Evolutionary conservation across 225 moss, liverwort and hornwort species (phyloP).

Genomic region (Bryum argenteum): DNA sequence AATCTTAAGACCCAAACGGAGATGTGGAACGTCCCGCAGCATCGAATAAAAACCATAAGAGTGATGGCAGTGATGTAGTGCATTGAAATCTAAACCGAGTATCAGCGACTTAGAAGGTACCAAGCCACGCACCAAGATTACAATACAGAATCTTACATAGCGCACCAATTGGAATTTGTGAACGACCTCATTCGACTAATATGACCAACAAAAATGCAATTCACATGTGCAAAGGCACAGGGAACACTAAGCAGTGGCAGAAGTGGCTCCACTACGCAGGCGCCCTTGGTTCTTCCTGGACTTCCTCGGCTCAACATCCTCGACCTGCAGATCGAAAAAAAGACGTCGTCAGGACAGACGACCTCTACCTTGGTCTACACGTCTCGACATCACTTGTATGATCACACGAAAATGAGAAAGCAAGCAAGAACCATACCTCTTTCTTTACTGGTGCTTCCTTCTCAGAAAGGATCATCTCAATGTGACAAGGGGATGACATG

Average conservation of each 20-base stretch:
- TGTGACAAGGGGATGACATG: constrained; percentile 45
- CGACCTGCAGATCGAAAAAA: constrained; percentile 27
- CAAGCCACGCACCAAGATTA: background rate
- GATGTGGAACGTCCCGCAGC: no score
- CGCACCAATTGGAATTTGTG: background rate
- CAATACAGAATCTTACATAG: background rate
- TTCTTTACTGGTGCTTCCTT: constrained; percentile 41
- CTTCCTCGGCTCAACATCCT: constrained; percentile 29
- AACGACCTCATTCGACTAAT: constrained; percentile 6
- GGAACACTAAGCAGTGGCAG: constrained; percentile 28
- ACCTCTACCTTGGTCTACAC: background rate
- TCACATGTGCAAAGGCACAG: background rate
- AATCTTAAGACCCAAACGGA: no score
- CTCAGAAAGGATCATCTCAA: constrained; percentile 40
- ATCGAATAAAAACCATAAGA: no score
- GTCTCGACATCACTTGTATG: background rate
- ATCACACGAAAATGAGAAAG: background rate
- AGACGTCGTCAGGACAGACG: background rate
- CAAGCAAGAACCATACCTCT: constrained; percentile 19
- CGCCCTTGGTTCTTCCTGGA: constrained; percentile 44
- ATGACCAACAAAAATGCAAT: constrained; percentile 3
- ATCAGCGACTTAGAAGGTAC: background rate
- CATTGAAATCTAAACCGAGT: no score
- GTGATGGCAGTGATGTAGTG: no score
- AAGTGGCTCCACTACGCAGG: constrained; percentile 48